phyloP scores from a whole-genome alignment of 495 filamentous ascomycete genomes.

The Haplographium delicatum region DNA sequence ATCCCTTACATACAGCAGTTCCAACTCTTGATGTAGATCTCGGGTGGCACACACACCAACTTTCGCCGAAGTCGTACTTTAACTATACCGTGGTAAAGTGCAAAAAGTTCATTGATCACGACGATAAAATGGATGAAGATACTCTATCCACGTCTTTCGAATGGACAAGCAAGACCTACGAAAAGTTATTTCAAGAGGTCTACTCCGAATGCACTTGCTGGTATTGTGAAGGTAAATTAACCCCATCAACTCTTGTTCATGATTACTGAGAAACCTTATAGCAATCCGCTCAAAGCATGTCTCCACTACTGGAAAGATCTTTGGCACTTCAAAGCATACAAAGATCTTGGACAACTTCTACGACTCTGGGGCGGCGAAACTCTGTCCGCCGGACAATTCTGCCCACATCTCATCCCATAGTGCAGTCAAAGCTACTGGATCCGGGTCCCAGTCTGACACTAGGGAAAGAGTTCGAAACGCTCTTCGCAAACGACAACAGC shows the following conservation, averaged over 20 bases:
- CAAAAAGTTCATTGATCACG: constrained; percentile 67
- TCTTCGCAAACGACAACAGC: constrained; percentile 17
- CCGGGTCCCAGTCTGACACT: neutral
- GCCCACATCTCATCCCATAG: constrained; percentile 74
- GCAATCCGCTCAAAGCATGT: constrained; percentile 61
- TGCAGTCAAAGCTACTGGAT: constrained; percentile 37
- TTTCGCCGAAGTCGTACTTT: constrained; percentile 61
- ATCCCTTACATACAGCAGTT: constrained; percentile 55
- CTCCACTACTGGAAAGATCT: constrained; percentile 34
- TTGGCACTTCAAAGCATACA: constrained; percentile 40
- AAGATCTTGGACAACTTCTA: constrained; percentile 51
- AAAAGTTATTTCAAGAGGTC: constrained; percentile 54
- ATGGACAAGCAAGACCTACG: constrained; percentile 69
- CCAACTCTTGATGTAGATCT: constrained; percentile 88
- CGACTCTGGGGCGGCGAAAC: constrained; percentile 45
- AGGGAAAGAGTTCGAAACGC: constrained; percentile 24
- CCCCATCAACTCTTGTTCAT: neutral
- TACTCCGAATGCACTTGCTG: constrained; percentile 87
- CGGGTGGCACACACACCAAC: constrained; percentile 70
- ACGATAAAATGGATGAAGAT: constrained; percentile 73
- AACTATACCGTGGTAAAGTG: constrained; percentile 39
- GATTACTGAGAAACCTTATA: constrained; percentile 15
- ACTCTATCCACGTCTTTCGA: constrained; percentile 59
- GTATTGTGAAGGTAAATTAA: constrained; percentile 65
- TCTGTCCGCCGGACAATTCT: constrained; percentile 50